Evolutionary conservation across 31 red algal genomes (phyloP), one percentile per base, ranked within the genome.

Genomic region (Odonthalia washingtoniensis): DNA sequence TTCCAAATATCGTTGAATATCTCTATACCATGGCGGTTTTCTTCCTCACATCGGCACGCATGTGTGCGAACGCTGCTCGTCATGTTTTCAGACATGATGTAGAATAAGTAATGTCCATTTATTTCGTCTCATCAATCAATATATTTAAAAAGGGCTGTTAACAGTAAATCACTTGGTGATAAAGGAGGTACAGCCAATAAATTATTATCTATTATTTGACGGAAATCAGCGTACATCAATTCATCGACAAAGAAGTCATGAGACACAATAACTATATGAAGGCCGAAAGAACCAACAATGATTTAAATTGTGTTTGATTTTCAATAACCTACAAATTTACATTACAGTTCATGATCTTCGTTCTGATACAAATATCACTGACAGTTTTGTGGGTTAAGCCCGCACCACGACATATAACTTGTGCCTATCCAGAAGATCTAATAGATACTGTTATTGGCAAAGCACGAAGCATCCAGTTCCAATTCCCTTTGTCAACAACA

Each of bases 261-360:
- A 16, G 44, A 36, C 4, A 82, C 49, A 24, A 82, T 31, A 9
- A 82, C 49, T 5, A 53, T 53, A 64, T 72, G 57, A 38, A 82
- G 57, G 4, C 78, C 78, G 35, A 82, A 82, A 30, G 30, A 24
- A 33, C 78, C 78, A 5, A 14, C 49, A 16, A 45, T 53, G 17
- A 53, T 5, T 30, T 5, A 16, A 82, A 68, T n/a, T 82, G 78
- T 40, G 24, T 33, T 21, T 5, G 61, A 40, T 82, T 53, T 53
- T 17, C 5, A 31, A 82, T 68, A 14, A 30, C 31, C 30, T 82
- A 53, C 36, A 66, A 32, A 5, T 35, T 30, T 5, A 53, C 78
- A 12, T 67, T 64, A 44, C 60, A 64, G 57, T 82, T 82, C 17
- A 82, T 30, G 63, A 82, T 67, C 60, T 30, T 32, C 52, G 70